Evolutionary conservation across 2,329 filamentous ascomycete genomes (phyloP).

Genomic region (Phaeosphaeriaceae sp.): DNA sequence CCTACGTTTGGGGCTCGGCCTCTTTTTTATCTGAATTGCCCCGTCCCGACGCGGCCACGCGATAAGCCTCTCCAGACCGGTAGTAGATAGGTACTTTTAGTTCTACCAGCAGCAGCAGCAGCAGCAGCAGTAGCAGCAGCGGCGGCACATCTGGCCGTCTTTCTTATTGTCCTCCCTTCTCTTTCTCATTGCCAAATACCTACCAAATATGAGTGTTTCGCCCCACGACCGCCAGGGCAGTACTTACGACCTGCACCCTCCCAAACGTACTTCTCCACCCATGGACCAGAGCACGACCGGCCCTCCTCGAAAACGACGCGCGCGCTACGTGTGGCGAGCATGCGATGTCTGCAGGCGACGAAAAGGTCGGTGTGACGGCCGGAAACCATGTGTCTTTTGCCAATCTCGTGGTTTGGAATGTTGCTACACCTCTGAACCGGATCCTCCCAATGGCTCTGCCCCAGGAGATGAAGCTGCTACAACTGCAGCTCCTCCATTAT

Average conservation of each 20-base stretch:
- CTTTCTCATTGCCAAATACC: not conserved
- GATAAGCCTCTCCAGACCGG: too few relatives aligned
- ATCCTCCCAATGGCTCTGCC: not conserved
- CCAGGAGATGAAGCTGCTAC: not conserved
- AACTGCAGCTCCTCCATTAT: not conserved
- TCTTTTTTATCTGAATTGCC: too few relatives aligned
- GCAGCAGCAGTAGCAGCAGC: too few relatives aligned
- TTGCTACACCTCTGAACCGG: not conserved
- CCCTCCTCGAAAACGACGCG: not conserved
- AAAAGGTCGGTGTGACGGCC: not conserved
- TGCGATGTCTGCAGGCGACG: not conserved
- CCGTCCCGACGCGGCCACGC: too few relatives aligned
- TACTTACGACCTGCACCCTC: too few relatives aligned
- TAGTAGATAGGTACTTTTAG: too few relatives aligned
- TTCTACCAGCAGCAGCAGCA: too few relatives aligned
- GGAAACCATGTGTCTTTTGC: slow-evolving; percentile 1
- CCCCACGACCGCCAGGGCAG: too few relatives aligned
- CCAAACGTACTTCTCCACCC: not conserved
- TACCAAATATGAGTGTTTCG: too few relatives aligned
- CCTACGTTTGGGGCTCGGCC: too few relatives aligned
- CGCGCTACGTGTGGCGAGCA: not conserved
- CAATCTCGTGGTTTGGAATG: not conserved
- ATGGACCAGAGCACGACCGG: not conserved
- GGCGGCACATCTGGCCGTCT: too few relatives aligned
- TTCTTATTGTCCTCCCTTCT: too few relatives aligned